These are phyloP conservation scores for Daldinia decipiens DNA, from an alignment of 495 filamentous ascomycete species.

Conservation along the genomic window DNA sequence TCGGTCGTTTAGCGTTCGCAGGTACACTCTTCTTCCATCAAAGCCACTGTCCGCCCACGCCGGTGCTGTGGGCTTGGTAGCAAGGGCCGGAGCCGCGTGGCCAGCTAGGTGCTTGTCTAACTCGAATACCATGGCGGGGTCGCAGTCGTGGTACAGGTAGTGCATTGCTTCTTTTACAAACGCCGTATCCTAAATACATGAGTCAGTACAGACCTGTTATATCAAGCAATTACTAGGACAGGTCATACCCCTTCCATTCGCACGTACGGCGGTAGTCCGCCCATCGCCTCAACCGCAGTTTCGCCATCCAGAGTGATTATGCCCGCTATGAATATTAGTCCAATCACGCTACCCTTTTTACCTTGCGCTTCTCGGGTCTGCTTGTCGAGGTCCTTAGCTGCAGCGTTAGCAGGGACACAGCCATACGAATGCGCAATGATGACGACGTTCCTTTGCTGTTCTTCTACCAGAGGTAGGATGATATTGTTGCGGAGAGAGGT, in stretches of 20 bases:
- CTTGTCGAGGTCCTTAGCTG: conserved; percentile 19
- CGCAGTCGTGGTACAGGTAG: conserved; percentile 13
- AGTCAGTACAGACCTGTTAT: background rate
- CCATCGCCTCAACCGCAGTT: background rate
- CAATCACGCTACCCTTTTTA: background rate
- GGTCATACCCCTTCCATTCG: background rate
- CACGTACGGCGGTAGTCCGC: background rate
- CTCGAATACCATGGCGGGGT: background rate
- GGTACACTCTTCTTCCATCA: conserved; percentile 6
- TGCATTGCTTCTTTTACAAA: conserved; percentile 10
- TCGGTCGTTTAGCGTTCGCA: background rate
- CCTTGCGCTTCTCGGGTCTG: conserved; percentile 5
- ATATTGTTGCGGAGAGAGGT: background rate
- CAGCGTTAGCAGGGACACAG: background rate
- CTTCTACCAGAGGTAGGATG: background rate
- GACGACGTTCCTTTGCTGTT: conserved; percentile 8
- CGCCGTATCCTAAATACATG: background rate
- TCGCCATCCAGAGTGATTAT: background rate
- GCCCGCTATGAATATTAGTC: conserved; percentile 1
- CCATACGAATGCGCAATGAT: conserved; percentile 16
- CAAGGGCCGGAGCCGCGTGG: conserved; percentile 3
- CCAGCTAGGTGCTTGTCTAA: background rate
- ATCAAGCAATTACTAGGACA: background rate
- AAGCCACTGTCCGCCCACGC: conserved; percentile 12
- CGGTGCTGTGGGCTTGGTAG: conserved; percentile 11